phyloP scores from a whole-genome alignment of 306 rosid species.

The Prosopis cineraria region DNA sequence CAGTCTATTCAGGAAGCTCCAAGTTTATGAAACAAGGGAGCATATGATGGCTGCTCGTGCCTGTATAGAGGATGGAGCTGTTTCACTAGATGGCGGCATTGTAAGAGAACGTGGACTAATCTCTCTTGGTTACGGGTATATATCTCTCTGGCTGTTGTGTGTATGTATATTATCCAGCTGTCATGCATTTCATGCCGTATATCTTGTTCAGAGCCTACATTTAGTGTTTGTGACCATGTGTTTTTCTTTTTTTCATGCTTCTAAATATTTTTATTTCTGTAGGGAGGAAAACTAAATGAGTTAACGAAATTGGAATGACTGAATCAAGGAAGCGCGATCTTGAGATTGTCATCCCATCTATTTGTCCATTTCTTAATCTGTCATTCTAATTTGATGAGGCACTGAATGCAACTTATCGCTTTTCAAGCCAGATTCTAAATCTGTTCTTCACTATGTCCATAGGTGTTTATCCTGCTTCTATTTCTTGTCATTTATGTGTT shows the following conservation, averaged over 20 bases:
- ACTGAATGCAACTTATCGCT: background rate
- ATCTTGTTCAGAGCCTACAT: background rate
- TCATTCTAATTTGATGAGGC: background rate
- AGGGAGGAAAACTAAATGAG: background rate
- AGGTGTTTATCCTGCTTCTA: background rate
- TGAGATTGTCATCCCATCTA: background rate
- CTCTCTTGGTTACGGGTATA: constrained; percentile 59
- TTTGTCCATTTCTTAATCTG: background rate
- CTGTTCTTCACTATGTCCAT: background rate
- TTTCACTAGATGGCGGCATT: constrained; percentile 72
- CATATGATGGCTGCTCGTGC: constrained; percentile 55
- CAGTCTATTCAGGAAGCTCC: constrained; percentile 57
- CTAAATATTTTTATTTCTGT: background rate
- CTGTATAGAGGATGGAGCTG: constrained; percentile 60
- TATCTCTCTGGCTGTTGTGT: background rate
- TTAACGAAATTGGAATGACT: background rate
- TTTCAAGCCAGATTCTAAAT: too few species aligned
- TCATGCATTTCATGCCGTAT: background rate
- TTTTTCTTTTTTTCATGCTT: background rate
- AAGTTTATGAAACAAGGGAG: constrained; percentile 55
- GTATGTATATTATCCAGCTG: background rate
- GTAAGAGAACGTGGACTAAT: constrained; percentile 46
- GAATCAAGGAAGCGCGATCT: background rate
- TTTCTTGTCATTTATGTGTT: background rate
- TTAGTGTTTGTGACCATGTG: background rate